Percentiles rank a stretch among this genome's conserved stretches.
These are phyloP conservation scores for Cutaneotrichosporon cyanovorans DNA, from an alignment of 1,284 basidiomycete species.

Conservation along the genomic window DNA sequence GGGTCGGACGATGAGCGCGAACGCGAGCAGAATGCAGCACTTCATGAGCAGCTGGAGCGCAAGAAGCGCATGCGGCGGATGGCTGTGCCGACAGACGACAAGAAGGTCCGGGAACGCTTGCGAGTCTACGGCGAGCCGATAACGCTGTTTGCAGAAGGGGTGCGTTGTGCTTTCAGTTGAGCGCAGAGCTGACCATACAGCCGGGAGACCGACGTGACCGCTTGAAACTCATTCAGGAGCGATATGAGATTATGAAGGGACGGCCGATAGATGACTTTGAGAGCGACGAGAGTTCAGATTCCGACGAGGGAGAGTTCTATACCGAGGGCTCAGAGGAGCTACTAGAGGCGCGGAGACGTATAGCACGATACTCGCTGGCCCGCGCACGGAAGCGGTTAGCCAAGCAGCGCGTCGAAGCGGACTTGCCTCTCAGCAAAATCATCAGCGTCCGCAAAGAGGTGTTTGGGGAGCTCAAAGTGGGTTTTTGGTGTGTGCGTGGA, in stretches of 20 bases:
- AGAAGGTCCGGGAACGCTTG: slow-evolving; percentile 76
- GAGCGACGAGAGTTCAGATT: slow-evolving; percentile 49
- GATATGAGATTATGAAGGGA: slow-evolving; percentile 62
- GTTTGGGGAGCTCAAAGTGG: slow-evolving; percentile 79
- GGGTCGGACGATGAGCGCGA: slow-evolving; percentile 46
- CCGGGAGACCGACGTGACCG: slow-evolving; percentile 71
- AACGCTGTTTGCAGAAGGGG: slow-evolving; percentile 92
- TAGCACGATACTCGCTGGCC: slow-evolving; percentile 86
- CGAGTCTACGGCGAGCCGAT: slow-evolving; percentile 92
- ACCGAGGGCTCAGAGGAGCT: slow-evolving; percentile 82
- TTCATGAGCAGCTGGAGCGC: slow-evolving; percentile 85
- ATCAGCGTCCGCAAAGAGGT: slow-evolving; percentile 85
- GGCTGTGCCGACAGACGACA: slow-evolving; percentile 95
- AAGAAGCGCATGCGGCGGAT: slow-evolving; percentile 89
- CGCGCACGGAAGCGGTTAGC: slow-evolving; percentile 88
- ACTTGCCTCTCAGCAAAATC: slow-evolving; percentile 78
- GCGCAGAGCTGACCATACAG: slow-evolving; percentile 15
- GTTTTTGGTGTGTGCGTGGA: background rate
- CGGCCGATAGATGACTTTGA: slow-evolving; percentile 50
- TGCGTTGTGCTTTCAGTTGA: slow-evolving; percentile 48
- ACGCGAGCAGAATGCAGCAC: slow-evolving; percentile 56
- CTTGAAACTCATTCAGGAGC: slow-evolving; percentile 81
- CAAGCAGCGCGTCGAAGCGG: slow-evolving; percentile 79
- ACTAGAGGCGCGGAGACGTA: slow-evolving; percentile 68
- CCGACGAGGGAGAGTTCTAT: slow-evolving; percentile 90